Evolutionary conservation across 2,329 filamentous ascomycete species (phyloP), one percentile per base, ranked within the genome.

Genomic region (Cytospora leucostoma): DNA sequence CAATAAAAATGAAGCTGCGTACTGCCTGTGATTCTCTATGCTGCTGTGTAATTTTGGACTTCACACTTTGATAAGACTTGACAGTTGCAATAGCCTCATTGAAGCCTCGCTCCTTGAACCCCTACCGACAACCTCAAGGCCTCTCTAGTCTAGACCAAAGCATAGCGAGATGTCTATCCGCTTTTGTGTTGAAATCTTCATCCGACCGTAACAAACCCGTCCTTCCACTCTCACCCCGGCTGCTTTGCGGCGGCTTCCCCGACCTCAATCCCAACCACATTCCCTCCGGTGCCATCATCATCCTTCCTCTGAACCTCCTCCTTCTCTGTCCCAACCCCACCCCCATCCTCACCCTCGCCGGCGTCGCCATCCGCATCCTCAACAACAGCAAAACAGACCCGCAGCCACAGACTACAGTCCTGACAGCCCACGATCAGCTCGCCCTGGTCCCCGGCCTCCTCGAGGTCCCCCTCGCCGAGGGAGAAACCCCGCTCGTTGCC

Each of bases 361-460:
- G 49, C 56, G 13, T 17, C 50, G 27, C 12, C 50, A 15, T 56
- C 64, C 0, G 61, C 63, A 13, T 77, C 74, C 13, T 77, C 81
- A 34, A 85, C 74, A 15, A 87, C 79, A 10, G 83, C 84, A 77
- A 89, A 90, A 57, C 86, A 80, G 44, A 90, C 85, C 62, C 82
- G 81, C 58, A 89, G 72, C 86, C 86, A 89, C 53, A 90, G 76
- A 70, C 87, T 89, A 68, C 87, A 90, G 69, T 88, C 87, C 62
- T 79, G 78, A 70, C 87, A 90, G 12, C 84, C 87, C 49, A 90
- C 86, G 72, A 88, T 79, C 54, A 89, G 73, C 70, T 87, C 84
- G 10, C 86, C 83, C 66, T 83, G 78, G 57, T 84, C 82, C 53
- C 78, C 80, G 47, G 80, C 83, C 70, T 83, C 84, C 67, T 86